These are phyloP conservation scores for Houttuynia cordata DNA, from an alignment of 164 flowering plant species.

Conservation along the genomic window DNA sequence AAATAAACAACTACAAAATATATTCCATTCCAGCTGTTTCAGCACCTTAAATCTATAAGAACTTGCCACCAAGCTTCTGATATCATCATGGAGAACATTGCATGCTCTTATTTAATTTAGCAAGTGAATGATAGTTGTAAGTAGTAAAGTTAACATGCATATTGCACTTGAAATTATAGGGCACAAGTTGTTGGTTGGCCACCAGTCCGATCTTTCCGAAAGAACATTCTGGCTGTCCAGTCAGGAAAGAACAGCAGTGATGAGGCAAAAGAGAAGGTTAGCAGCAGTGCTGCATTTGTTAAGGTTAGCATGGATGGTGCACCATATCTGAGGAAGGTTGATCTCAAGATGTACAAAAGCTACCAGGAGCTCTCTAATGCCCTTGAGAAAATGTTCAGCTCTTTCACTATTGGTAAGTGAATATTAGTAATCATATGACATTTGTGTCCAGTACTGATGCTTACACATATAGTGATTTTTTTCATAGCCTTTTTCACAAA, in stretches of 20 bases:
- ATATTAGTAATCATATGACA: neutral
- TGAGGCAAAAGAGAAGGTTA: slow-evolving; percentile 21
- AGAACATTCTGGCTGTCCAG: slow-evolving; percentile 43
- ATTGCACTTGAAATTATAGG: slow-evolving; percentile 19
- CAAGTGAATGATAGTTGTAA: no score
- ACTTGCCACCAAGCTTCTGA: no score
- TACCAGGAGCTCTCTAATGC: slow-evolving; percentile 63
- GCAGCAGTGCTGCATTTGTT: slow-evolving; percentile 34
- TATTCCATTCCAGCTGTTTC: no score
- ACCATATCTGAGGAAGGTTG: slow-evolving; percentile 74
- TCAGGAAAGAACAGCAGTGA: slow-evolving; percentile 22
- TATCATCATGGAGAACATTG: no score
- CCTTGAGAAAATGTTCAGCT: slow-evolving; percentile 64
- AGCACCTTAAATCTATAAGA: no score
- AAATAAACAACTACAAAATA: no score
- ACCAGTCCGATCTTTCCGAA: slow-evolving; percentile 65
- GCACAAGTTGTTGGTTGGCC: slow-evolving; percentile 90
- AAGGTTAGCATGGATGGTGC: slow-evolving; percentile 94
- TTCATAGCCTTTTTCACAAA: neutral
- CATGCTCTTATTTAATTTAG: no score
- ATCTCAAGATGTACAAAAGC: slow-evolving; percentile 60
- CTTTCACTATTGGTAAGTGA: slow-evolving; percentile 59
- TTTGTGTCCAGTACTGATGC: neutral
- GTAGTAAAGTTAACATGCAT: neutral
- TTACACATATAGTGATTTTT: no score